Conservation (phyloP, 257 asterid species). For the Jasminum sambac region DNA sequence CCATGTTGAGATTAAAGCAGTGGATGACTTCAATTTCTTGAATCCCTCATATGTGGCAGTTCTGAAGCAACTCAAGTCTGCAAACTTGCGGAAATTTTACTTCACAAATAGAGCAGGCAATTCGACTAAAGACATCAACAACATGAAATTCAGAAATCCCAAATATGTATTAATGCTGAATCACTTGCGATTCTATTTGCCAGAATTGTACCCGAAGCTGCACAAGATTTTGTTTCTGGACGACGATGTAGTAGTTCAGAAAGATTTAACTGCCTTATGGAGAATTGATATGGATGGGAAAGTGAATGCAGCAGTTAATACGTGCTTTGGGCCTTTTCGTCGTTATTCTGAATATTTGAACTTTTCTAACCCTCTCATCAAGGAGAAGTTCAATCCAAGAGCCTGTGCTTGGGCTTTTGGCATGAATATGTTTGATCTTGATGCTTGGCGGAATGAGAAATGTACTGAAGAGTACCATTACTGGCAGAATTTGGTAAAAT, state of each 20-base stretch:
- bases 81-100: constrained; percentile 38
- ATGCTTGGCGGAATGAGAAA: constrained; percentile 37
- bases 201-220: constrained; percentile 21
- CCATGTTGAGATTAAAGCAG: constrained; percentile 44
- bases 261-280: constrained; percentile 21
- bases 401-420: constrained; percentile 27
- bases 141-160: constrained; percentile 24
- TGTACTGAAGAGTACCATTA: constrained; percentile 49
- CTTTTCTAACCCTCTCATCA: constrained; percentile 21
- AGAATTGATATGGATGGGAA: constrained; percentile 20
- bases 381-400: constrained; percentile 26
- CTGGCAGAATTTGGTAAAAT: constrained; percentile 50
- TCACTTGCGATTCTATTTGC: constrained; percentile 20
- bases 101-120: constrained; percentile 44
- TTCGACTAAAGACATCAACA: constrained; percentile 29
- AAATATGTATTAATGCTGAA: constrained; percentile 19
- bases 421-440: constrained; percentile 23
- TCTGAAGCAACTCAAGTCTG: constrained; percentile 41
- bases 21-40: constrained; percentile 43
- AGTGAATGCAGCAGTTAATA: constrained; percentile 18
- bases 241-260: constrained; percentile 43
- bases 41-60: constrained; percentile 48
- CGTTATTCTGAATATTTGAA: constrained; percentile 21
- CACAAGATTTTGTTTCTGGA: constrained; percentile 43
- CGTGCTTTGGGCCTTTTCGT: constrained; percentile 17